Evolutionary conservation across 2,329 filamentous ascomycete species (phyloP), one percentile per base, ranked within the genome.

Genomic region (Fusarium cicatricum): DNA sequence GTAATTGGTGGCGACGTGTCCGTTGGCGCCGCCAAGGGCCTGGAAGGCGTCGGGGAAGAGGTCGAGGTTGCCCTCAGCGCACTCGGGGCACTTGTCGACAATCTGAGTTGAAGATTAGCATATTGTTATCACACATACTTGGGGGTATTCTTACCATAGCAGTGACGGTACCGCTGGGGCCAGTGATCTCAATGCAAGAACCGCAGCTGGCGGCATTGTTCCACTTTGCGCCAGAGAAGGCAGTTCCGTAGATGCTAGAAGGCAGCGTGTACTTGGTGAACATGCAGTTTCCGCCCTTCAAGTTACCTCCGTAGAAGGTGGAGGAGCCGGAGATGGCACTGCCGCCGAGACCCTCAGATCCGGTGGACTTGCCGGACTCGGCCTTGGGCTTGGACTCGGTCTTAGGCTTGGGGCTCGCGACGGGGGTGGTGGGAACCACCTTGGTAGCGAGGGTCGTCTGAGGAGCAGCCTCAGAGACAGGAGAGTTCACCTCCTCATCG

Each of bases 191-290:
- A 11, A 90, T 74, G 60, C 88, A 90, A 16, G 79, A 75, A 60
- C 88, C 87, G 66, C 88, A 90, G 59, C 83, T 76, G 36, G 75
- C 78, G 2, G 81, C 78, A 46, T 70, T 73, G 44, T 79, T 72
- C 87, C 87, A 90, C 62, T 80, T 82, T 3, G 78, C 74, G 33
- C 80, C 80, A 1, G 86, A 85, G 43, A 86, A 79, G 2, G 88
- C 87, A 10, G 85, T 86, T 50, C 88, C 87, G 64, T 77, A 84
- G 51, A 89, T 72, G 11, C 77, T 76, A 11, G 80, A 76, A 7
- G 87, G 86, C 21, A 90, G 75, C 3, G 80, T 86, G 75, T 88
- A 89, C 44, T 80, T 83, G 8, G 78, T 77, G 77, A 90, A 89
- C 11, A 82, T 85, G 73, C 87, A 90, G 54, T 79, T 80, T 58